Evolutionary conservation across 768 basidiomycete species (phyloP).

Genomic region (Stropharia rugosoannulata): DNA sequence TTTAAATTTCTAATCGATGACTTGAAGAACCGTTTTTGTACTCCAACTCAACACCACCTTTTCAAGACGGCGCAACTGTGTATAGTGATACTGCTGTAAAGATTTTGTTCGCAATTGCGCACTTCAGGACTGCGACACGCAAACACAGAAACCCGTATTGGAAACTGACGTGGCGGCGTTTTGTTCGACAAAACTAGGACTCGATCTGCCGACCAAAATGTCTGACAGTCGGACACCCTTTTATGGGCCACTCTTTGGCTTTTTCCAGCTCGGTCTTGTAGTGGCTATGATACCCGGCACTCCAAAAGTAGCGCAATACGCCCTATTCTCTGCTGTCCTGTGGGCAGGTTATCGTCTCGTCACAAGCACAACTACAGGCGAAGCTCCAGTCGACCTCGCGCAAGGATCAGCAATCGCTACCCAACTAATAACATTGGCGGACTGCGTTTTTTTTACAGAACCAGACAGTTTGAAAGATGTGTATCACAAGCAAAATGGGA

Average conservation of each 20-base stretch:
- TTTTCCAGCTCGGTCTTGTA: constrained; percentile 5
- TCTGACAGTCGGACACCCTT: constrained; percentile 8
- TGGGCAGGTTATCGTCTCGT: constrained; percentile 23
- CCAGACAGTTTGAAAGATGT: constrained; percentile 21
- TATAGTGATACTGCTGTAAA: no score
- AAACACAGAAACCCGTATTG: no score
- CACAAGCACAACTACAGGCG: constrained; percentile 26
- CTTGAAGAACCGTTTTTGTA: no score
- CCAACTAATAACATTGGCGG: constrained; percentile 25
- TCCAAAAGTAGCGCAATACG: constrained; percentile 4
- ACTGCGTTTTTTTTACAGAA: constrained; percentile 27
- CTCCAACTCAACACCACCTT: no score
- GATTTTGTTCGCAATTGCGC: no score
- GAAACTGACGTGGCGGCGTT: neutral
- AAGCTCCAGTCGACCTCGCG: constrained; percentile 18
- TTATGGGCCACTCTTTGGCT: constrained; percentile 6
- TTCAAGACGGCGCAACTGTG: no score
- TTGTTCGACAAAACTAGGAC: neutral
- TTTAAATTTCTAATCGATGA: no score
- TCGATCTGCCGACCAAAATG: neutral
- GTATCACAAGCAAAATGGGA: neutral
- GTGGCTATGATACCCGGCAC: constrained; percentile 13
- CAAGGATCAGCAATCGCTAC: constrained; percentile 22
- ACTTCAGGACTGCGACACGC: no score
- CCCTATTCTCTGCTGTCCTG: constrained; percentile 14